phyloP scores from a whole-genome alignment of 106 monocot species.

The Dioscorea zingiberensis region DNA sequence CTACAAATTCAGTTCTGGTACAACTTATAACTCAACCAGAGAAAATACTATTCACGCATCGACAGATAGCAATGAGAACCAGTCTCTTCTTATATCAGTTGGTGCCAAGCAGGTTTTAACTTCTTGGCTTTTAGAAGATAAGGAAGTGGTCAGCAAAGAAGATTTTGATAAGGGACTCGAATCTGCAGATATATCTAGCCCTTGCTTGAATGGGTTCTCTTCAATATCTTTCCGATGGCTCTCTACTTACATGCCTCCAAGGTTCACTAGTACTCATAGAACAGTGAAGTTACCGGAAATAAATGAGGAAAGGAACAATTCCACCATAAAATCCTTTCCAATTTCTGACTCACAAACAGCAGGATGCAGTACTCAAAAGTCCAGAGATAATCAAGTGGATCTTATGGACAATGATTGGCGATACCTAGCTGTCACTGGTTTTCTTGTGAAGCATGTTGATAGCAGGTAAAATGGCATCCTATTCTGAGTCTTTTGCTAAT shows the following conservation, averaged over 20 bases:
- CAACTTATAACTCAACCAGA: constrained; percentile 8
- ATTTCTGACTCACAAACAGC: constrained; percentile 12
- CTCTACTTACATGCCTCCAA: constrained; percentile 70
- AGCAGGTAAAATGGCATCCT: constrained; percentile 27
- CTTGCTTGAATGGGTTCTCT: constrained; percentile 9
- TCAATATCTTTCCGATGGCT: constrained; percentile 81
- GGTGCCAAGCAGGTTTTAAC: constrained; percentile 97
- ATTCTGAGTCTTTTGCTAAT: background rate
- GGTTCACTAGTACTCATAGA: constrained; percentile 18
- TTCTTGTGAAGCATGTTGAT: constrained; percentile 57
- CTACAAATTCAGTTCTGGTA: constrained; percentile 16
- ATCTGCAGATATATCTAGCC: constrained; percentile 4
- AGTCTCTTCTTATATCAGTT: constrained; percentile 66
- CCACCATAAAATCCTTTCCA: background rate
- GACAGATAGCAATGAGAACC: constrained; percentile 16
- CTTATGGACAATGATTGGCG: constrained; percentile 72
- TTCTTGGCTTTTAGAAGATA: constrained; percentile 63
- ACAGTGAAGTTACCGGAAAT: constrained; percentile 5
- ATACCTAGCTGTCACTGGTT: constrained; percentile 91
- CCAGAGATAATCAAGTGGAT: constrained; percentile 21
- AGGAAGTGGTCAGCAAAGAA: too few relatives aligned
- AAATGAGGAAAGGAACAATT: constrained; percentile 5
- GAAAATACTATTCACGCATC: constrained; percentile 11
- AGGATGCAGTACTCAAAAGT: background rate
- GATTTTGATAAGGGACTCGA: constrained; percentile 1